These are phyloP conservation scores for Russula foetens DNA, from an alignment of 768 basidiomycete genomes.

Conservation along the genomic window DNA sequence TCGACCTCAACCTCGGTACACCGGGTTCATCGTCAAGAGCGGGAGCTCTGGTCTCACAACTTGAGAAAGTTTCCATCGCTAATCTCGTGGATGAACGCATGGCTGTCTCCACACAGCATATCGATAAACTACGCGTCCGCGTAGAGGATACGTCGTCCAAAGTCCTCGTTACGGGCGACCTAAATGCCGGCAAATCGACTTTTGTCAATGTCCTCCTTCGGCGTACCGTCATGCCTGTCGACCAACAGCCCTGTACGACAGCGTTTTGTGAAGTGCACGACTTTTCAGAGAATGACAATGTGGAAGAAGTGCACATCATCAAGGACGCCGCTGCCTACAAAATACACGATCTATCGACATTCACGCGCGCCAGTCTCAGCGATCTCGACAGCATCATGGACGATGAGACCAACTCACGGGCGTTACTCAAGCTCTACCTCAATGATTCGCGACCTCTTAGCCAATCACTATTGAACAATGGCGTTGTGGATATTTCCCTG, in stretches of 20 bases:
- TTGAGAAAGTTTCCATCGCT: constrained; percentile 90
- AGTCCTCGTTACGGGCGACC: constrained; percentile 94
- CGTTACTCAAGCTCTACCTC: constrained; percentile 83
- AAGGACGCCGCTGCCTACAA: constrained; percentile 63
- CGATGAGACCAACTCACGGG: constrained; percentile 60
- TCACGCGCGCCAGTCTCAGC: constrained; percentile 51
- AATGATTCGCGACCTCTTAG: constrained; percentile 69
- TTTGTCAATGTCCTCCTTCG: constrained; percentile 94
- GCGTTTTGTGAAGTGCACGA: constrained; percentile 97
- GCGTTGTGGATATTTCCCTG: constrained; percentile 93
- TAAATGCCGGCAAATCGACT: constrained; percentile 98
- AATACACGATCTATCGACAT: constrained; percentile 67
- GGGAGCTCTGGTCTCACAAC: constrained; percentile 74
- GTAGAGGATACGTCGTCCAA: constrained; percentile 90
- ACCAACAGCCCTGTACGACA: constrained; percentile 97
- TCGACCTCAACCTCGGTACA: constrained; percentile 88
- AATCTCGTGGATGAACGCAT: constrained; percentile 87
- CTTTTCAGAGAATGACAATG: constrained; percentile 67
- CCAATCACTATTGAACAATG: constrained; percentile 87
- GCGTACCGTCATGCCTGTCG: constrained; percentile 89
- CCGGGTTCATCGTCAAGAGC: constrained; percentile 54
- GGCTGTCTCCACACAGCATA: constrained; percentile 60
- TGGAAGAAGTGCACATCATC: constrained; percentile 81
- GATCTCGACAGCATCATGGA: constrained; percentile 76
- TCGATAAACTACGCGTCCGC: constrained; percentile 77